A percentile compares a stretch with the other conserved stretches of the same genome.
Conservation (phyloP, 257 asterid species). For the Paraleonurus japonicus region DNA sequence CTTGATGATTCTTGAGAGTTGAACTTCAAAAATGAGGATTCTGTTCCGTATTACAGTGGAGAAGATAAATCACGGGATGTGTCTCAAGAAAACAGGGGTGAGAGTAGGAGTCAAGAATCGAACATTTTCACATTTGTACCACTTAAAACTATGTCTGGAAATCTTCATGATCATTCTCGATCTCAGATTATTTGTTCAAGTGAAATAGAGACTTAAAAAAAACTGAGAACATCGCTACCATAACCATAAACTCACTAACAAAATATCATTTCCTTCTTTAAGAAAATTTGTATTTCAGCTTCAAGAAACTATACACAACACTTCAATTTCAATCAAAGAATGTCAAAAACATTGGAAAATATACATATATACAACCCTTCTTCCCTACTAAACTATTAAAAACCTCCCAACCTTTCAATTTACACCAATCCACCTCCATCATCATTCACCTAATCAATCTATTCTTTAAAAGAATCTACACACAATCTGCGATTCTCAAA, state of each 20-base stretch:
- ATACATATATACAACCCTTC: background rate
- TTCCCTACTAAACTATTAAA: background rate
- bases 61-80: too few species aligned
- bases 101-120: too few species aligned
- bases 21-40: too few species aligned
- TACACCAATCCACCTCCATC: background rate
- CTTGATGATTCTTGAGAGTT: too few species aligned
- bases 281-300: background rate
- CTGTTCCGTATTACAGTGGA: background rate
- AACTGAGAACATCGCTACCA: too few species aligned
- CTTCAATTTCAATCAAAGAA: background rate
- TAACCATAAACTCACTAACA: background rate
- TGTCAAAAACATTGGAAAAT: background rate
- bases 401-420: background rate
- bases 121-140: too few species aligned
- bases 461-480: background rate
- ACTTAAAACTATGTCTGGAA: too few species aligned
- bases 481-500: conserved; percentile 43
- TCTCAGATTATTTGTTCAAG: too few species aligned
- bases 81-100: too few species aligned
- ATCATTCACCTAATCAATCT: background rate
- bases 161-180: too few species aligned
- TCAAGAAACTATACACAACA: background rate
- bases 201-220: too few species aligned
- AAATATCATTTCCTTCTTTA: background rate